Evolutionary conservation across 768 basidiomycete species (phyloP).

Genomic region (Collybiopsis luxurians): DNA sequence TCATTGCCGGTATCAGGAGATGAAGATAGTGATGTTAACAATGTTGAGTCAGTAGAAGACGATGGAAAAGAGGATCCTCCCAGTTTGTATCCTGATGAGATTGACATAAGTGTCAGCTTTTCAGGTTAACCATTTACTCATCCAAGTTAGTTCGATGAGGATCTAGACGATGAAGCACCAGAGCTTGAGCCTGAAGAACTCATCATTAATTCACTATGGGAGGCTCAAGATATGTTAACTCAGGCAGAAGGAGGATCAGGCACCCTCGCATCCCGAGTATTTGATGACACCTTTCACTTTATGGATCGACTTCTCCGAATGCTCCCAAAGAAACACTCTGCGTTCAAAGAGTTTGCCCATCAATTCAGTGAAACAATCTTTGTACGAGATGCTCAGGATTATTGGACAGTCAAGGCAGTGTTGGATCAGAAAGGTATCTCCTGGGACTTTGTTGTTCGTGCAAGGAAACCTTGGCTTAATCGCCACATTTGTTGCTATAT

Average conservation of each 20-base stretch:
- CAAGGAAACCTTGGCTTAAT: background rate
- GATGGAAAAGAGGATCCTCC: too few species aligned
- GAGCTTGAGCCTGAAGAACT: background rate
- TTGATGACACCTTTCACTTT: constrained; percentile 10
- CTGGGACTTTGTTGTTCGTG: background rate
- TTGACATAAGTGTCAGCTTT: background rate
- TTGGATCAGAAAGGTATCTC: constrained; percentile 6
- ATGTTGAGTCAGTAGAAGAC: too few species aligned
- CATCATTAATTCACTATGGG: background rate
- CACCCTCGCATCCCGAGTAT: constrained; percentile 3
- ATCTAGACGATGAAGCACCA: background rate
- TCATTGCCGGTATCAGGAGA: background rate
- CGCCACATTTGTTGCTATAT: background rate
- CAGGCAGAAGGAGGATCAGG: background rate
- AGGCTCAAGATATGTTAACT: background rate
- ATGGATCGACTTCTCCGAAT: constrained; percentile 6
- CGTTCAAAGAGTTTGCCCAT: constrained; percentile 10
- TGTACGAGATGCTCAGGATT: constrained; percentile 9
- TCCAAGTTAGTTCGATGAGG: background rate
- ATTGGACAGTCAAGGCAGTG: constrained; percentile 3
- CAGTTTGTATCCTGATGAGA: too few species aligned
- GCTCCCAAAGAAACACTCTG: constrained; percentile 10
- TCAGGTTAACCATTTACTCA: background rate
- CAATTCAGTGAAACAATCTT: constrained; percentile 9
- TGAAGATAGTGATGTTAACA: background rate